Evolutionary conservation across 768 basidiomycete species (phyloP).

Genomic region (Leccinum barrowsii): DNA sequence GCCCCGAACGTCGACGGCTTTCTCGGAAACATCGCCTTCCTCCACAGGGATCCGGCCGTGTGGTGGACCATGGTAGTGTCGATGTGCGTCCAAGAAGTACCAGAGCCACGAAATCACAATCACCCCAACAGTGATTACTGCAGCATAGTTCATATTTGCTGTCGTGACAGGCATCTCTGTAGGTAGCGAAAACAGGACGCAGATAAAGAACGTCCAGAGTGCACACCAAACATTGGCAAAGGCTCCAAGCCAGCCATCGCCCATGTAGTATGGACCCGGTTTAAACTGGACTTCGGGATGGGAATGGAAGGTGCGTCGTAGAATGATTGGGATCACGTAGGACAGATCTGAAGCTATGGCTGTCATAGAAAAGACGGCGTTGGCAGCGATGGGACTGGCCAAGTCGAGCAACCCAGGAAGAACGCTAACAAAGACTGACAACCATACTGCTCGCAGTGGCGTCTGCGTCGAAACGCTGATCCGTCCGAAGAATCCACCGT

Average conservation of each 20-base stretch:
- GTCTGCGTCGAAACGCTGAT: slow-evolving; percentile 46
- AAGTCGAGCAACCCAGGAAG: slow-evolving; percentile 49
- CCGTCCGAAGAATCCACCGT: slow-evolving; percentile 54
- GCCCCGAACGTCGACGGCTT: background rate
- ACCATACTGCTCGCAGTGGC: slow-evolving; percentile 55
- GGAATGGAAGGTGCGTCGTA: slow-evolving; percentile 46
- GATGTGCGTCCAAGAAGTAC: slow-evolving; percentile 52
- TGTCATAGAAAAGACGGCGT: slow-evolving; percentile 56
- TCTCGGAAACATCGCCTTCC: slow-evolving; percentile 1
- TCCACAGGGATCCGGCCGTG: background rate
- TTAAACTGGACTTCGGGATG: slow-evolving; percentile 59
- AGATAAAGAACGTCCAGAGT: slow-evolving; percentile 44
- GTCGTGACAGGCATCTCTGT: slow-evolving; percentile 45
- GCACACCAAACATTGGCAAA: slow-evolving; percentile 44
- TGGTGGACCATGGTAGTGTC: slow-evolving; percentile 55
- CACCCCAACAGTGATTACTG: slow-evolving; percentile 31
- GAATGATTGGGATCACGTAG: slow-evolving; percentile 56
- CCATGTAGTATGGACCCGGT: slow-evolving; percentile 62
- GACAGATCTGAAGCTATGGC: slow-evolving; percentile 51
- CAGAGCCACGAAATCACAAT: slow-evolving; percentile 36
- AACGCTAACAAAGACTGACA: slow-evolving; percentile 41
- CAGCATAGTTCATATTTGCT: slow-evolving; percentile 51
- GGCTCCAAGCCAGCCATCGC: slow-evolving; percentile 45
- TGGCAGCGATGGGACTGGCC: slow-evolving; percentile 49
- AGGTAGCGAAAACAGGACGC: slow-evolving; percentile 49